phyloP scores from a whole-genome alignment of 176 grass and related monocot species.

The Zoysia pacifica region DNA sequence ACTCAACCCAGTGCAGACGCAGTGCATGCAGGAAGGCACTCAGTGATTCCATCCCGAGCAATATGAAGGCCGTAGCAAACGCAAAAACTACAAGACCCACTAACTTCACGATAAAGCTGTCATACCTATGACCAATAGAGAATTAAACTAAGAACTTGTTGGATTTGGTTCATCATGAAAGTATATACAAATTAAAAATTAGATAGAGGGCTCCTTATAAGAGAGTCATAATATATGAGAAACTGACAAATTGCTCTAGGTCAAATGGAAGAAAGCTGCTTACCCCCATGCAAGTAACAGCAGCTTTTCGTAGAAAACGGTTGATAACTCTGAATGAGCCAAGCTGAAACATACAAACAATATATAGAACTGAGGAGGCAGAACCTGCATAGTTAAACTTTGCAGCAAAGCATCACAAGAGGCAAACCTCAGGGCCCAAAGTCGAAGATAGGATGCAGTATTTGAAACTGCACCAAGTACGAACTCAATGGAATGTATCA shows the following conservation, averaged over 20 bases:
- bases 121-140: constrained; percentile 70
- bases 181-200: not conserved
- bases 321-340: constrained; percentile 96
- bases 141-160: constrained; percentile 14
- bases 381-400: constrained; percentile 15
- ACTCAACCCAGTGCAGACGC: constrained; percentile 99
- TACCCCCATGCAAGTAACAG: constrained; percentile 95
- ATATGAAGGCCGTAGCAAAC: constrained; percentile 97
- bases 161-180: not conserved
- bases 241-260: not conserved
- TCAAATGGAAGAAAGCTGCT: constrained; percentile 16
- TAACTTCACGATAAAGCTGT: constrained; percentile 61
- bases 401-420: constrained; percentile 16
- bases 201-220: constrained; percentile 1
- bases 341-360: constrained; percentile 68
- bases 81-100: constrained; percentile 74
- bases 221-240: not conserved
- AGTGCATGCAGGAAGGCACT: constrained; percentile 96
- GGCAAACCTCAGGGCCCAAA: constrained; percentile 94
- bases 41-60: constrained; percentile 96
- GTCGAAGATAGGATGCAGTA: constrained; percentile 98
- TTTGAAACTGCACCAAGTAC: constrained; percentile 98
- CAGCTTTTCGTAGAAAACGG: constrained; percentile 98
- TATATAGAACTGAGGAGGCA: constrained; percentile 34
- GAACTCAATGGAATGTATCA: constrained; percentile 99